These are phyloP conservation scores for Sphaceloma murrayae DNA, from an alignment of 2,329 filamentous ascomycete genomes.

Conservation along the genomic window DNA sequence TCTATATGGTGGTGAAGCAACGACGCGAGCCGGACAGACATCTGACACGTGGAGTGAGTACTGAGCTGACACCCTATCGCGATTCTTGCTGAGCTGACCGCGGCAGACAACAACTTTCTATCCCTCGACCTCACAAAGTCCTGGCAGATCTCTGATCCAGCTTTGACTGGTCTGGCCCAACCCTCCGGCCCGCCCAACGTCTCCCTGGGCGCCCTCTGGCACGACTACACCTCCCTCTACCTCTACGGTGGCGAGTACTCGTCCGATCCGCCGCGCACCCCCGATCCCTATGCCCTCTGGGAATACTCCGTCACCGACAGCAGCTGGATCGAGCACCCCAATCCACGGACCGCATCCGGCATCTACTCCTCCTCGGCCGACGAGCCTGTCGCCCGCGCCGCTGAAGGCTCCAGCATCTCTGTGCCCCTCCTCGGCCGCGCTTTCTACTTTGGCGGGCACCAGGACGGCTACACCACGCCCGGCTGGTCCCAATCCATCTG, in stretches of 20 bases:
- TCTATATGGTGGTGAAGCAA: slow-evolving; percentile 63
- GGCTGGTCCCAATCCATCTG: slow-evolving; percentile 59
- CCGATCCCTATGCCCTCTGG: slow-evolving; percentile 56
- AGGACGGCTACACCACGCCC: slow-evolving; percentile 53
- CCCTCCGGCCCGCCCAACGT: slow-evolving; percentile 62
- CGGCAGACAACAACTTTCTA: slow-evolving; percentile 65
- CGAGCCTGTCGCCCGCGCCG: slow-evolving; percentile 54
- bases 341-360: slow-evolving; percentile 54
- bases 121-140: slow-evolving; percentile 60
- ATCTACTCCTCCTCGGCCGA: slow-evolving; percentile 50
- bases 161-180: slow-evolving; percentile 51
- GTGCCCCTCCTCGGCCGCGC: slow-evolving; percentile 60
- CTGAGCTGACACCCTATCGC: slow-evolving; percentile 16
- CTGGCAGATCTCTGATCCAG: slow-evolving; percentile 59
- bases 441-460: slow-evolving; percentile 71
- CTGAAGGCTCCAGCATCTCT: slow-evolving; percentile 63
- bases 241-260: slow-evolving; percentile 68
- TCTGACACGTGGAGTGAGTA: slow-evolving; percentile 59
- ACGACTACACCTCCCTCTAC: slow-evolving; percentile 58
- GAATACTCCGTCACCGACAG: slow-evolving; percentile 53
- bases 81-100: slow-evolving; percentile 25
- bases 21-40: slow-evolving; percentile 47
- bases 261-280: slow-evolving; percentile 49
- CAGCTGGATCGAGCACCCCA: slow-evolving; percentile 53
- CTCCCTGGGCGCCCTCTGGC: slow-evolving; percentile 66